Evolutionary conservation across 805 yeast genomes (phyloP).

Genomic region (Ogataea angusta): DNA sequence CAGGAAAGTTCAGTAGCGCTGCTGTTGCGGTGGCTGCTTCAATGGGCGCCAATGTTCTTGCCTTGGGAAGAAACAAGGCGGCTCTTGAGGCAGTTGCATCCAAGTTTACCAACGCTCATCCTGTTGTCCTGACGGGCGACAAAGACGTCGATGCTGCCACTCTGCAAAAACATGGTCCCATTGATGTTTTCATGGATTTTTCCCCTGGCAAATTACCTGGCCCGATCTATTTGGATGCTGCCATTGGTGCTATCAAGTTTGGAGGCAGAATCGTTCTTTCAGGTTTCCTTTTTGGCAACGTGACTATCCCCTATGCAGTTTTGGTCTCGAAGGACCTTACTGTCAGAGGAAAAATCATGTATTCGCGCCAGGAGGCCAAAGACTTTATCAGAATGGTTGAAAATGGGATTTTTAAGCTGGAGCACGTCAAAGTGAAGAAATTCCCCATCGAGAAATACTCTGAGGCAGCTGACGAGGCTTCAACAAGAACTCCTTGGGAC

Average conservation of each 20-base stretch:
- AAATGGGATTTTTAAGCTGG: slow-evolving; percentile 5
- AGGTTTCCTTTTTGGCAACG: slow-evolving; percentile 1
- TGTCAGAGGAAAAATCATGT: slow-evolving; percentile 7
- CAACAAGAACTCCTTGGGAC: neutral
- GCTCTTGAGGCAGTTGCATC: neutral
- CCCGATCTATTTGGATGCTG: neutral
- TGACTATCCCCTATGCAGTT: slow-evolving; percentile 1
- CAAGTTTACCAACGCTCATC: no score
- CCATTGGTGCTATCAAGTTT: neutral
- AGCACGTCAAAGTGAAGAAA: neutral
- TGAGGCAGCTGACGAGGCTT: slow-evolving; percentile 1
- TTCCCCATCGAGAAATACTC: slow-evolving; percentile 2
- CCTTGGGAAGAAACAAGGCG: slow-evolving; percentile 7
- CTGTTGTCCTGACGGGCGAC: slow-evolving; percentile 5
- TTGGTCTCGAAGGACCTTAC: slow-evolving; percentile 2
- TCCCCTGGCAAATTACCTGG: neutral
- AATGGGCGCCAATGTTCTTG: slow-evolving; percentile 11
- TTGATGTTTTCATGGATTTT: slow-evolving; percentile 7
- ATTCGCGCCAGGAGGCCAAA: slow-evolving; percentile 2
- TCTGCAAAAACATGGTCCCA: slow-evolving; percentile 1
- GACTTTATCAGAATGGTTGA: slow-evolving; percentile 6
- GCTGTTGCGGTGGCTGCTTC: slow-evolving; percentile 13
- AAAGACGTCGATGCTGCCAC: neutral
- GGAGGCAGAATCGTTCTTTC: slow-evolving; percentile 5
- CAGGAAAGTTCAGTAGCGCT: slow-evolving; percentile 11